phyloP scores from a whole-genome alignment of 2,329 filamentous ascomycete genomes.

The Penicillium sp. region DNA sequence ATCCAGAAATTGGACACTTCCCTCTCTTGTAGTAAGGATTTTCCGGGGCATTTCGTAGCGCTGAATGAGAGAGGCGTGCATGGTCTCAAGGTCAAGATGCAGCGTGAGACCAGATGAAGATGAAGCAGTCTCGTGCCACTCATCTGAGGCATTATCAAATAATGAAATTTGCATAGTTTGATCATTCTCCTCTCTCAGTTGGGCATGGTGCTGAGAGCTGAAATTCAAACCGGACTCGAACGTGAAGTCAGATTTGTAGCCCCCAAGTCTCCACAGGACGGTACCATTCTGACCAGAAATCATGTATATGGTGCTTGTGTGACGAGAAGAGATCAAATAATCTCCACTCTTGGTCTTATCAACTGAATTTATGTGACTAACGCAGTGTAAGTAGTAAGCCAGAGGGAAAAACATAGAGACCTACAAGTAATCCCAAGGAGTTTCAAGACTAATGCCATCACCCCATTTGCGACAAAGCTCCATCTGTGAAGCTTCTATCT shows the following conservation, averaged over 20 bases:
- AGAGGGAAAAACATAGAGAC: neutral
- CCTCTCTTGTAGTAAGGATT: neutral
- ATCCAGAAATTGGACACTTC: neutral
- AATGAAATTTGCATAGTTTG: neutral
- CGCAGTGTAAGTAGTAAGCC: neutral
- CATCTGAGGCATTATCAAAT: neutral
- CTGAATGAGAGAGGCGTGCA: neutral
- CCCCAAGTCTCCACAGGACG: neutral
- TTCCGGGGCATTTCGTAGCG: neutral
- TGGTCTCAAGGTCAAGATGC: neutral
- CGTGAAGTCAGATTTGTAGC: neutral
- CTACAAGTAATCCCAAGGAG: constrained; percentile 1
- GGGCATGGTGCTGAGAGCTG: neutral
- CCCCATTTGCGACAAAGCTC: neutral
- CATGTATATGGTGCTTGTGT: constrained; percentile 1
- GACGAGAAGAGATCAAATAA: neutral
- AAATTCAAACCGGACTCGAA: constrained; percentile 1
- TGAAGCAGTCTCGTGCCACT: neutral
- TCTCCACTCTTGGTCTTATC: neutral
- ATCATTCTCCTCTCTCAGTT: neutral
- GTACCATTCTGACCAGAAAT: neutral
- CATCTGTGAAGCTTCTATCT: neutral
- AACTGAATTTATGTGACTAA: neutral
- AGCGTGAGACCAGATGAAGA: neutral
- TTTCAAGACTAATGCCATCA: neutral